A percentile compares a stretch with the other conserved stretches of the same genome.
phyloP scores from a whole-genome alignment of 345 rosid species.

The Populus nigra region DNA sequence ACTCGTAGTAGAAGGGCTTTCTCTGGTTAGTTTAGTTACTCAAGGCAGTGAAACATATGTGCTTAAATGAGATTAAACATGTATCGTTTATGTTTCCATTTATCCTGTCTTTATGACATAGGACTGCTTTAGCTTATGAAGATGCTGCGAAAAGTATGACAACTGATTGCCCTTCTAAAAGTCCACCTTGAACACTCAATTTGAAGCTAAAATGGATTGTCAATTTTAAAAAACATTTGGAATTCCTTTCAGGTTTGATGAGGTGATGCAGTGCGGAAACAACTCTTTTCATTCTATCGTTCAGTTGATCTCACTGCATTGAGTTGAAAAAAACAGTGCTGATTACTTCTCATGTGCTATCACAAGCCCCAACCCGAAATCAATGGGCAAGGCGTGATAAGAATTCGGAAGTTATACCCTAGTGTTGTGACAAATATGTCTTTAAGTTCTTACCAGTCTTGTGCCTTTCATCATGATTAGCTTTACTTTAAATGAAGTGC shows the following conservation, averaged over 20 bases:
- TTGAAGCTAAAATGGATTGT: background rate
- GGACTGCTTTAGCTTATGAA: background rate
- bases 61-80: background rate
- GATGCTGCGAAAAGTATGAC: background rate
- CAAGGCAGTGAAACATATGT: background rate
- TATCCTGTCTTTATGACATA: background rate
- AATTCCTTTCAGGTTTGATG: constrained; percentile 17
- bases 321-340: background rate
- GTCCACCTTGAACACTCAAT: background rate
- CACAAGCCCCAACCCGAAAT: no score
- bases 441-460: background rate
- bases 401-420: background rate
- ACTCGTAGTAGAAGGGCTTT: background rate
- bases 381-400: background rate
- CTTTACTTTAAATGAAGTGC: background rate
- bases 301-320: background rate
- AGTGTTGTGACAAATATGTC: background rate
- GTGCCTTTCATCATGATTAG: background rate
- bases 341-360: background rate
- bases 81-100: background rate
- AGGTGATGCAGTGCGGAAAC: background rate
- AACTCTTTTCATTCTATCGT: background rate
- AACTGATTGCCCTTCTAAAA: background rate
- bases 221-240: background rate
- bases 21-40: background rate